Base-by-base conservation (phyloP, 169 alveolate species). In the Cryptosporidium tyzzeri region DNA sequence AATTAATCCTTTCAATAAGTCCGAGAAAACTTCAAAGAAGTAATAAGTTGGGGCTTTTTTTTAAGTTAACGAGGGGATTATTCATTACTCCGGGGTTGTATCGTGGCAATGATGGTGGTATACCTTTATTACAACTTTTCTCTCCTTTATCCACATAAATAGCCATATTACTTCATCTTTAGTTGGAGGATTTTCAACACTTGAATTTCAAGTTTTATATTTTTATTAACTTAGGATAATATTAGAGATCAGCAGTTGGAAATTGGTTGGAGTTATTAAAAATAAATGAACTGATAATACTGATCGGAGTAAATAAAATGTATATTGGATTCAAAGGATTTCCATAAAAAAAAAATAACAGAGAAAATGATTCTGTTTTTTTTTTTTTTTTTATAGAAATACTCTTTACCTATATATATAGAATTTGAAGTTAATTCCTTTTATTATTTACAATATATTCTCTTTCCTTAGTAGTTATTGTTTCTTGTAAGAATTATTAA, bases 1-100 rank as follows among this genome's bases (percentile, higher is more conserved):
- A 29, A 2, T 37, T 48, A 5, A 62, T 16, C 89, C 89, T 9
- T 80, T 80, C 41, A 48, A 39, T 26, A 55, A 55, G 7, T 55
- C 67, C 67, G 35, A 26, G 35, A 55, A 26, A 55, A 1, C 67
- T 23, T 55, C 67, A 0, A 55, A 55, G 37, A 55, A 55, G n/a
- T 55, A n/a, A 21, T 9, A 1, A 23, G 4, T 55, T 10, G 21
- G 21, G 23, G 16, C 44, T 48, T 48, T 48, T 48, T 12, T 4
- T 48, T 21, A 45, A 39, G 10, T 10, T 6, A 41, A 41, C 16
- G 14, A 6, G 48, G 14, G 48, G 7, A 37, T 37, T 37, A 9
- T 41, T 12, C 10, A 41, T 41, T 9, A 41, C 48, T 41, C 16
- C 48, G 18, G 2, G 48, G 48, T 37, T 37, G 7, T 37, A 37